Percentiles rank a stretch among this genome's conserved stretches.
phyloP scores from a whole-genome alignment of 768 basidiomycete genomes.

The Suillus fuscotomentosus region DNA sequence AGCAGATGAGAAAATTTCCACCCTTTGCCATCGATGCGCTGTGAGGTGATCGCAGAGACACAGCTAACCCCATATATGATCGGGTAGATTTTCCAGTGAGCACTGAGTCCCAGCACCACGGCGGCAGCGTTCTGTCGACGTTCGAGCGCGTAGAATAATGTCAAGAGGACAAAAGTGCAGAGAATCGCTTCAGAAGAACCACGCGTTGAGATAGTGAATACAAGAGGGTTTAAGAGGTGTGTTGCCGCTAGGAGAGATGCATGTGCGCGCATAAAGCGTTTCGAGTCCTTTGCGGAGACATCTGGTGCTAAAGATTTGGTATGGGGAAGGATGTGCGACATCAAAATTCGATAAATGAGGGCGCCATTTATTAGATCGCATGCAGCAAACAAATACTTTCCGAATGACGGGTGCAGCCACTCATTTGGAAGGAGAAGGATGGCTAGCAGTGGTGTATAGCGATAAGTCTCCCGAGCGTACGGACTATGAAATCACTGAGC shows the following conservation, averaged over 20 bases:
- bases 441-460: constrained; percentile 94
- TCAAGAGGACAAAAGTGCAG: constrained; percentile 71
- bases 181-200: constrained; percentile 94
- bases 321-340: constrained; percentile 41
- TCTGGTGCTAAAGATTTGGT: background rate
- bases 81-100: constrained; percentile 98
- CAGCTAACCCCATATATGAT: constrained; percentile 86
- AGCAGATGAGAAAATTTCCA: constrained; percentile 30
- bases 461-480: constrained; percentile 88
- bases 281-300: constrained; percentile 6
- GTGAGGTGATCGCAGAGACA: constrained; percentile 34
- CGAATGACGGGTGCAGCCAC: constrained; percentile 80
- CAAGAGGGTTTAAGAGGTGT: constrained; percentile 91
- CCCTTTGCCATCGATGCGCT: constrained; percentile 22
- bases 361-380: constrained; percentile 82
- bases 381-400: constrained; percentile 84
- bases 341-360: constrained; percentile 64
- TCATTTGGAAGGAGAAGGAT: constrained; percentile 78
- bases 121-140: constrained; percentile 66
- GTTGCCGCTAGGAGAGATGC: constrained; percentile 62
- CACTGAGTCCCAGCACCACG: constrained; percentile 71
- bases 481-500: constrained; percentile 51
- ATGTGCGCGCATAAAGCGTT: constrained; percentile 12
- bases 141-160: constrained; percentile 59
- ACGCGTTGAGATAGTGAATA: constrained; percentile 94